Conservation (phyloP, 1,284 basidiomycete species). For the Agaricales sp. region DNA sequence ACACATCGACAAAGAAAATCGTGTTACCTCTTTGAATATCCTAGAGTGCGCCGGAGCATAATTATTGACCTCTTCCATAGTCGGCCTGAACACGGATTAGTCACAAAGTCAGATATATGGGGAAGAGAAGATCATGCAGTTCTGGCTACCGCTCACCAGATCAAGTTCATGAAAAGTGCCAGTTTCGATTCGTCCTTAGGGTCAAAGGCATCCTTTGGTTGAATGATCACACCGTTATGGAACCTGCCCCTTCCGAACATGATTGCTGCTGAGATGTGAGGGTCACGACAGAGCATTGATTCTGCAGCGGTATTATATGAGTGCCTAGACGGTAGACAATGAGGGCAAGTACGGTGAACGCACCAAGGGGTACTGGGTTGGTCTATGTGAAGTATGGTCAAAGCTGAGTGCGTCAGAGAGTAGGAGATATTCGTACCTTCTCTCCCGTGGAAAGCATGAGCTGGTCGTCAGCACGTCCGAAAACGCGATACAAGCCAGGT, state of each 20-base stretch:
- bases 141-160: slow-evolving; percentile 19
- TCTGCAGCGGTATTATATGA: slow-evolving; percentile 12
- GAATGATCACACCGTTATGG: slow-evolving; percentile 22
- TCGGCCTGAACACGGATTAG: slow-evolving; percentile 23
- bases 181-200: slow-evolving; percentile 14
- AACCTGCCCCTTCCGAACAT: slow-evolving; percentile 23
- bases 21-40: slow-evolving; percentile 29
- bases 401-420: background rate
- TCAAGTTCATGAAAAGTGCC: slow-evolving; percentile 14
- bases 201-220: slow-evolving; percentile 17
- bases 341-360: background rate
- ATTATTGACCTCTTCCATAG: slow-evolving; percentile 27
- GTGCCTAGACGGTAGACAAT: background rate
- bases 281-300: slow-evolving; percentile 16
- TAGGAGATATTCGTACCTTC: slow-evolving; percentile 24
- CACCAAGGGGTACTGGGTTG: slow-evolving; percentile 26
- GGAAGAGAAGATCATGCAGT: background rate
- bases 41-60: slow-evolving; percentile 29
- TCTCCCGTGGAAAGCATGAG: slow-evolving; percentile 42
- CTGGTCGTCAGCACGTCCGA: slow-evolving; percentile 39
- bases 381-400: slow-evolving; percentile 14
- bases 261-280: slow-evolving; percentile 14
- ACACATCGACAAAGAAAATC: too few relatives aligned
- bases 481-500: slow-evolving; percentile 30
- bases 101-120: background rate